Conservation (phyloP, 2,329 filamentous ascomycete genomes). For the Camillea tinctor region DNA sequence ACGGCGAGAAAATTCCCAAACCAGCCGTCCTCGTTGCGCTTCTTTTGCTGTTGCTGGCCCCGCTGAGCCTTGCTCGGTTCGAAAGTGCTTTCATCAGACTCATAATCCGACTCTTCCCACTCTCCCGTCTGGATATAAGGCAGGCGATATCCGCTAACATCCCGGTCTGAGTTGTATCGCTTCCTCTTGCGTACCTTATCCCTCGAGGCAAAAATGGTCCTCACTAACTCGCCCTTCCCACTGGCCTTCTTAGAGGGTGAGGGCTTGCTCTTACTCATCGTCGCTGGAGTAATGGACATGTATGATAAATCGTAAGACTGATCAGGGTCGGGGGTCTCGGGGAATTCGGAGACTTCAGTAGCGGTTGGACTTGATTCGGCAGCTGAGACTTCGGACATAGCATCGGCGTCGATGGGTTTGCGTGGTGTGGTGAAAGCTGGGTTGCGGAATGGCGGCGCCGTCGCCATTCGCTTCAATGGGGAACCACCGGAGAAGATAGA, state of each 20-base stretch:
- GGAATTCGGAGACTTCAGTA: conserved; percentile 57
- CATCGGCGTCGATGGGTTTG: conserved; percentile 52
- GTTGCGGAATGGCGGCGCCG: conserved; percentile 58
- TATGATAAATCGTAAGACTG: conserved; percentile 40
- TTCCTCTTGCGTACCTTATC: conserved; percentile 55
- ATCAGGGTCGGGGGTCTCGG: conserved; percentile 52
- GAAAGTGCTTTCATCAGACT: conserved; percentile 46
- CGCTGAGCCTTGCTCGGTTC: conserved; percentile 21
- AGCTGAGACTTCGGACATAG: conserved; percentile 55
- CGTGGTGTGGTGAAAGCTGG: conserved; percentile 64
- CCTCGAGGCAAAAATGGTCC: conserved; percentile 34
- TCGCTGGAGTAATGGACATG: conserved; percentile 50
- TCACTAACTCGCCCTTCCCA: conserved; percentile 64
- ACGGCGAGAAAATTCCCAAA: conserved; percentile 46
- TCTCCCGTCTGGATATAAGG: conserved; percentile 42
- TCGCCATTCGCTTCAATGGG: conserved; percentile 39
- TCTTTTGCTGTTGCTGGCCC: conserved; percentile 21
- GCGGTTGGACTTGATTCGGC: conserved; percentile 60
- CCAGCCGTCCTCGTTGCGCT: conserved; percentile 37
- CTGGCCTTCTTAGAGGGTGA: conserved; percentile 42
- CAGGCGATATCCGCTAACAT: conserved; percentile 48
- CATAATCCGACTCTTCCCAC: conserved; percentile 47
- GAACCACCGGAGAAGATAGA: conserved; percentile 46
- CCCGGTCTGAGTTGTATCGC: conserved; percentile 49
- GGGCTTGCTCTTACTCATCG: conserved; percentile 44